Evolutionary conservation across 2,329 filamentous ascomycete genomes (phyloP), one percentile per base, ranked within the genome.

Genomic region (Fusarium tricinctum): DNA sequence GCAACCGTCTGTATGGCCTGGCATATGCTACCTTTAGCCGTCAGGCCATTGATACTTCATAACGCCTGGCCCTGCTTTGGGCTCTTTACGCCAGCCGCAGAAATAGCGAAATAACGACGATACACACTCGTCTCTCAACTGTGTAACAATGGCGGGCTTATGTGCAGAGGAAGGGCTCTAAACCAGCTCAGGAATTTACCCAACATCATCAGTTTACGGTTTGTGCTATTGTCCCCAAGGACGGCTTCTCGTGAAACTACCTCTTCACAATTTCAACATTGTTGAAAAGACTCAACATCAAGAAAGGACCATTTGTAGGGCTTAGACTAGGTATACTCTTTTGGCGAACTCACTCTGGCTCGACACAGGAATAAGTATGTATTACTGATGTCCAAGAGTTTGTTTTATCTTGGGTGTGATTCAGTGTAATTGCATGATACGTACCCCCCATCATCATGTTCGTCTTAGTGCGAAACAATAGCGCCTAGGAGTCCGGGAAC

Each of bases 391-490:
- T n/a, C 28, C n/a, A 23, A 12, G 38, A 48, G 35, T 39, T 56
- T 44, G 23, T 33, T 47, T 32, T 30, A 47, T 32, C 15, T 17
- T 17, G 5, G 17, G 26, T 28, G 26, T 26, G 28, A 28, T 17
- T 32, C 49, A 32, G 38, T 47, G 54, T 58, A 43, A 26, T 32
- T 43, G 45, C 33, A 46, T 20, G 22, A 38, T 9, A n/a, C 35
- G 17, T 38, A n/a, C 15, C 35, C 35, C 50, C 42, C 30, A 45
- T 53, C 35, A 52, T 43, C 30, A 45, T 53, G 57, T 35, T 44
- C 46, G 30, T 59, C 50, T 63, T 66, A 66, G 65, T 63, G 71
- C 64, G 69, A 72, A 72, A 73, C 62, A 58, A 44, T 58, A 53
- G 59, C 55, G 15, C n/a, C 43, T 28, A 48, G 15, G 19, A 17